Conservation (phyloP, 306 rosid genomes). For the Corylus heterophylla region DNA sequence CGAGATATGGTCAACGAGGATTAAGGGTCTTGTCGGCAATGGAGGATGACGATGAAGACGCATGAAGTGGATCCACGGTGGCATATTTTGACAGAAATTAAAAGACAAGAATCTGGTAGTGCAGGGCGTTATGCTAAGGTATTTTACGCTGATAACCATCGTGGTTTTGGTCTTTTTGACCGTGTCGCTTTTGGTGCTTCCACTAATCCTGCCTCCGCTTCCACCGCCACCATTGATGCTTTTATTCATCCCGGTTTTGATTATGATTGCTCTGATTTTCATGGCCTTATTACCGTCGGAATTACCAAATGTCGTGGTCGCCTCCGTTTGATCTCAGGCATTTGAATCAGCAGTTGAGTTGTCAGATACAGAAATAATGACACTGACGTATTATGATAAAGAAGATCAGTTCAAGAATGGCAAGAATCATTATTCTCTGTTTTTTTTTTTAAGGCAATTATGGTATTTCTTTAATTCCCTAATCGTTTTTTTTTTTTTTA, state of each 20-base stretch:
- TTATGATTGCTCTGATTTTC: conserved; percentile 5
- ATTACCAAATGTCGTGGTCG: not conserved
- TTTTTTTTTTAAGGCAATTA: not conserved
- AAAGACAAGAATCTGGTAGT: not conserved
- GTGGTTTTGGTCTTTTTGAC: conserved; percentile 9
- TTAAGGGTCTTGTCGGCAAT: not conserved
- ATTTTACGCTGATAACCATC: conserved; percentile 2
- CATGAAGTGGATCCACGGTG: conserved; percentile 1
- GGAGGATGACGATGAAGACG: conserved; percentile 5
- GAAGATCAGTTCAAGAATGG: too few relatives aligned
- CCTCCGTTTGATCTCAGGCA: not conserved
- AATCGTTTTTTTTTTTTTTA: too few relatives aligned
- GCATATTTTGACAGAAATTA: not conserved
- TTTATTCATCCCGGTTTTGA: conserved; percentile 11
- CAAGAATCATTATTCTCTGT: too few relatives aligned
- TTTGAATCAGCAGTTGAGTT: too few relatives aligned
- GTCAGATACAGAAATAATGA: too few relatives aligned
- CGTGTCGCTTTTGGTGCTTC: conserved; percentile 19
- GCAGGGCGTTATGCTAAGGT: conserved; percentile 10
- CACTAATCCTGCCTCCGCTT: conserved; percentile 26
- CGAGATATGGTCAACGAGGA: not conserved
- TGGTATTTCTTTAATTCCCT: too few relatives aligned
- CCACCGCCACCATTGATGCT: conserved; percentile 26
- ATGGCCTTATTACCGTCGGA: conserved; percentile 9
- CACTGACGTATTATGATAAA: too few relatives aligned